Evolutionary conservation across 441 rosid species (phyloP).

Genomic region (Populus tomentosa): DNA sequence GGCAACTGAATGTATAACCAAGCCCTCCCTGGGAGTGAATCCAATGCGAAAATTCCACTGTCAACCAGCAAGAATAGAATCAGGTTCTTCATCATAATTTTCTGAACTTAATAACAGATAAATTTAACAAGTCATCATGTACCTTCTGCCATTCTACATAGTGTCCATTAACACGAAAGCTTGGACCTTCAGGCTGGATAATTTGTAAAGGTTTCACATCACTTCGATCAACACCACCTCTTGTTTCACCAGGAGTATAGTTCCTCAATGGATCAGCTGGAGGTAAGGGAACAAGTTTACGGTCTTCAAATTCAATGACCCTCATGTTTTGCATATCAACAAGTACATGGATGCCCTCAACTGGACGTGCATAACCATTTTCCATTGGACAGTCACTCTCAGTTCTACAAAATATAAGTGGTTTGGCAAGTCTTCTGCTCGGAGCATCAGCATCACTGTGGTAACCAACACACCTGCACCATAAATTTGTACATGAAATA

Average conservation of each 20-base stretch:
- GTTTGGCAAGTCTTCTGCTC: conserved; percentile 75
- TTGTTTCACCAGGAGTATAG: conserved; percentile 73
- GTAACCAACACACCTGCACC: conserved; percentile 68
- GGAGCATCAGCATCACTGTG: conserved; percentile 75
- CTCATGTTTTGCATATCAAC: conserved; percentile 90
- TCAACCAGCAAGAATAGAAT: conserved; percentile 22
- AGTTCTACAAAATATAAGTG: conserved; percentile 81
- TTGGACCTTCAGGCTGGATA: conserved; percentile 85
- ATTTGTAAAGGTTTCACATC: conserved; percentile 79
- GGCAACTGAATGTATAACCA: conserved; percentile 85
- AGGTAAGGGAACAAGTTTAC: conserved; percentile 77
- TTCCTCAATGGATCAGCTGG: conserved; percentile 84
- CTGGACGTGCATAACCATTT: conserved; percentile 94
- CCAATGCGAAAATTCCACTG: conserved; percentile 98
- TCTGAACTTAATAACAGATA: background rate
- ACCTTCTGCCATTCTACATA: conserved; percentile 93
- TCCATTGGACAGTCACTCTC: conserved; percentile 92
- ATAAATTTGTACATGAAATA: background rate
- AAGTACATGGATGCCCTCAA: conserved; percentile 73
- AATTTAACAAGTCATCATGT: background rate
- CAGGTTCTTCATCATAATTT: background rate
- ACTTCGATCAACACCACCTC: conserved; percentile 90
- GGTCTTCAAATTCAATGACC: conserved; percentile 79
- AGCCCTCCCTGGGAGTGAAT: conserved; percentile 85
- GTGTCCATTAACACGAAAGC: conserved; percentile 76